phyloP scores from a whole-genome alignment of 1,284 basidiomycete species.

The Pyrrhoderma lamaoense region DNA sequence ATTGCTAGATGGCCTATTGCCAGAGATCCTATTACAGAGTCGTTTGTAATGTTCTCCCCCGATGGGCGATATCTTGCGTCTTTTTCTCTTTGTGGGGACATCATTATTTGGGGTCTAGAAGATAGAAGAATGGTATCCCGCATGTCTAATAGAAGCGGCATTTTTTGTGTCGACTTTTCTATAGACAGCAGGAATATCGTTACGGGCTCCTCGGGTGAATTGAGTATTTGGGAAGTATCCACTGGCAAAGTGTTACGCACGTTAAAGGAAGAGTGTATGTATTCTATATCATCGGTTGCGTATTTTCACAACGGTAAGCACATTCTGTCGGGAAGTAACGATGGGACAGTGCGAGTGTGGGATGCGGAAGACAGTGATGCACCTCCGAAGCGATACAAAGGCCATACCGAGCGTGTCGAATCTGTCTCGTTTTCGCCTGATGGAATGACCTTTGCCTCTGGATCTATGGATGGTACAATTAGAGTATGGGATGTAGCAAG shows the following conservation, averaged over 20 bases:
- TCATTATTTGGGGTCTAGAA: too few species aligned
- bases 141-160: too few species aligned
- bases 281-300: neutral
- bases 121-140: too few species aligned
- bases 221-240: constrained; percentile 2
- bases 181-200: too few species aligned
- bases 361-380: neutral
- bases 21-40: too few species aligned
- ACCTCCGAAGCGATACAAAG: neutral
- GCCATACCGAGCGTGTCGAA: neutral
- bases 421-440: constrained; percentile 34
- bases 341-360: constrained; percentile 3
- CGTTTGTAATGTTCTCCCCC: neutral
- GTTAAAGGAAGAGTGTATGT: neutral
- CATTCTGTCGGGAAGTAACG: neutral
- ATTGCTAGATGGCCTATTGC: too few species aligned
- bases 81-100: too few species aligned
- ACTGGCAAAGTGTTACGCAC: neutral
- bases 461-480: constrained; percentile 83
- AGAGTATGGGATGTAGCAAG: constrained; percentile 80
- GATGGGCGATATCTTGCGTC: neutral
- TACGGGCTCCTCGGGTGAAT: neutral
- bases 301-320: neutral
- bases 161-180: too few species aligned
- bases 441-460: constrained; percentile 78